A percentile compares a stretch with the other conserved stretches of the same genome.
These are phyloP conservation scores for Quaeritorhiza haematococci DNA, from an alignment of 371 early-diverging fungal species.

Conservation along the genomic window DNA sequence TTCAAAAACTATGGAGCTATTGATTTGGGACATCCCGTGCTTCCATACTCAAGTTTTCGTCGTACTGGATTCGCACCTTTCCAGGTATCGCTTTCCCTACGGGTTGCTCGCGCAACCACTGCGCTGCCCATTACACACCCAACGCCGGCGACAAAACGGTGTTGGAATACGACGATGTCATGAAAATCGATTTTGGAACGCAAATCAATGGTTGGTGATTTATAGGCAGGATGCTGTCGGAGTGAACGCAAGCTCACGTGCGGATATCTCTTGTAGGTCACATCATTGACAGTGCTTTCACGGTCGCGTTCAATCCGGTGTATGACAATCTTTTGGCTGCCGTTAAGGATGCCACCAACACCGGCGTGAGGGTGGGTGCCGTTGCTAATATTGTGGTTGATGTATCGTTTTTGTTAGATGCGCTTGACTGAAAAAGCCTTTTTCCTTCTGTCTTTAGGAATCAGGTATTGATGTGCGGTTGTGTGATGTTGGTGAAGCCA, in stretches of 20 bases:
- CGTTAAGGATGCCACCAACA: constrained; percentile 96
- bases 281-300: constrained; percentile 98
- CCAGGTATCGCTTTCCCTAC: constrained; percentile 98
- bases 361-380: constrained; percentile 70
- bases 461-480: constrained; percentile 97
- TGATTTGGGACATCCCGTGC: background rate
- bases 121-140: constrained; percentile 99
- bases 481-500: constrained; percentile 96
- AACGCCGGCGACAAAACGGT: constrained; percentile 95
- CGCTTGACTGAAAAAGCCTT: too few relatives aligned
- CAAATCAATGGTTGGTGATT: constrained; percentile 86
- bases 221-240: background rate
- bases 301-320: constrained; percentile 90
- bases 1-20: constrained; percentile 1
- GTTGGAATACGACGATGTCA: constrained; percentile 88
- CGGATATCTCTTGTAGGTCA: constrained; percentile 42
- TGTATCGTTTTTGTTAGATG: background rate
- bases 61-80: too few relatives aligned
- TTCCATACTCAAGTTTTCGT: constrained; percentile 3
- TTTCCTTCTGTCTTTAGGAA: constrained; percentile 37
- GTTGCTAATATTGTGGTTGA: background rate
- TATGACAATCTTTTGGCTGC: constrained; percentile 88
- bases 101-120: constrained; percentile 93
- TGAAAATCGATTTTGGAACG: constrained; percentile 99
- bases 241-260: background rate